phyloP scores from a whole-genome alignment of 306 rosid genomes.

The Canavalia gladiata region DNA sequence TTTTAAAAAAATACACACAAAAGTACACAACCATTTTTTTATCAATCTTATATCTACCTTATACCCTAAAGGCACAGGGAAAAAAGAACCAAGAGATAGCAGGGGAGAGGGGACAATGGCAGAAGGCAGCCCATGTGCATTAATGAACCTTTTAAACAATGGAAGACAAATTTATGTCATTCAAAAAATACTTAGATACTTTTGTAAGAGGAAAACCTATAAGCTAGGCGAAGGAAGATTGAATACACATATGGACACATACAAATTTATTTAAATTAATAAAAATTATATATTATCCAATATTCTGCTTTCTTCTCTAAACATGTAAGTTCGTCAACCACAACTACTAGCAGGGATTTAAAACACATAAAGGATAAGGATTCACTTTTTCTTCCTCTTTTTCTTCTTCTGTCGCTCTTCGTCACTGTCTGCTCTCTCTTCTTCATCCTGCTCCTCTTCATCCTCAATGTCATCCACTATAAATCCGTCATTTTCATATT shows the following conservation, averaged over 20 bases:
- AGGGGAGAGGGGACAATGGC: not conserved
- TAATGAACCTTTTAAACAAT: not conserved
- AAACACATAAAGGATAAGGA: conserved; percentile 20
- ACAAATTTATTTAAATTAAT: not conserved
- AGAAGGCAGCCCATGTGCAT: conserved; percentile 16
- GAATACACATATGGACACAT: not conserved
- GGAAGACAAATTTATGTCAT: conserved; percentile 5
- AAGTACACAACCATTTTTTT: conserved; percentile 5
- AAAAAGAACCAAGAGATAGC: not conserved
- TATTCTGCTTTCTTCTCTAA: conserved; percentile 11
- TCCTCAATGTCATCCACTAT: conserved; percentile 94
- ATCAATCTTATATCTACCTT: conserved; percentile 2
- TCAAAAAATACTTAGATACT: not conserved
- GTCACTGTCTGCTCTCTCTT: conserved; percentile 81
- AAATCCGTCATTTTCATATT: conserved; percentile 96
- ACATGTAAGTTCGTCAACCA: conserved; percentile 17
- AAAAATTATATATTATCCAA: conserved; percentile 4
- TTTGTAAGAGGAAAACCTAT: not conserved
- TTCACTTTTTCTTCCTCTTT: conserved; percentile 91
- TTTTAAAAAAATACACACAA: not conserved
- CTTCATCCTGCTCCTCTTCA: conserved; percentile 85
- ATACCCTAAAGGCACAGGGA: not conserved
- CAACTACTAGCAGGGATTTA: conserved; percentile 5
- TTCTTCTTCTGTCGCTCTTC: conserved; percentile 96
- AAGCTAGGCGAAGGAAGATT: conserved; percentile 7